Conservation (phyloP, 1,139 yeast genomes). For the Eremothecium coryli region DNA sequence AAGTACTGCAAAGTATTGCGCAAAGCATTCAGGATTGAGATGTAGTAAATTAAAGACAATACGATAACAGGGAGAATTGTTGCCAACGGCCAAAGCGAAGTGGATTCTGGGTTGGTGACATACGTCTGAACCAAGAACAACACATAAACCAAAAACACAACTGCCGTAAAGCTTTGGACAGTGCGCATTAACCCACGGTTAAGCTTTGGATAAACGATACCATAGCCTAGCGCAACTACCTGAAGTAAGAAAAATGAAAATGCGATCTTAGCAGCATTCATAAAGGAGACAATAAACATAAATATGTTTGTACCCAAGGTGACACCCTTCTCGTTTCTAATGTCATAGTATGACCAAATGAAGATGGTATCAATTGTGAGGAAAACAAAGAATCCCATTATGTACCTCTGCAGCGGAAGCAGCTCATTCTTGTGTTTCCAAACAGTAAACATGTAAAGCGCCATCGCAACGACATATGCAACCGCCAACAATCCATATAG, state of each 20-base stretch:
- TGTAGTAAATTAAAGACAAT: constrained; percentile 64
- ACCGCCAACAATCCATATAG: constrained; percentile 81
- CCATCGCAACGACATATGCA: constrained; percentile 71
- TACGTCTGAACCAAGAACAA: constrained; percentile 65
- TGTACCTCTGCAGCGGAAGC: constrained; percentile 81
- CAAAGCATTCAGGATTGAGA: constrained; percentile 64
- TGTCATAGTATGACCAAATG: constrained; percentile 87
- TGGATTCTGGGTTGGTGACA: constrained; percentile 40
- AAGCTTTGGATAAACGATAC: constrained; percentile 81
- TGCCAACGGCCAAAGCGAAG: constrained; percentile 33
- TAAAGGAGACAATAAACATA: constrained; percentile 64
- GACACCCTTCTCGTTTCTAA: constrained; percentile 55
- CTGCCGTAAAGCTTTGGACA: constrained; percentile 67
- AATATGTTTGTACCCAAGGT: constrained; percentile 63
- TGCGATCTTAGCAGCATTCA: constrained; percentile 75
- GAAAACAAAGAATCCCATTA: constrained; percentile 76
- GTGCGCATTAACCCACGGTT: constrained; percentile 68
- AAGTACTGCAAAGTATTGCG: constrained; percentile 65
- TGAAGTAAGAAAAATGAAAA: constrained; percentile 81
- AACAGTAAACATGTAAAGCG: constrained; percentile 77
- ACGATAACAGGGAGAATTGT: constrained; percentile 61
- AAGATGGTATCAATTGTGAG: constrained; percentile 78
- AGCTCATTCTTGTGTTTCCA: constrained; percentile 81
- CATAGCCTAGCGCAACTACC: constrained; percentile 85
- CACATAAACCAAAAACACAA: constrained; percentile 61